A percentile compares a stretch with the other conserved stretches of the same genome.
Conservation (phyloP, 1,284 basidiomycete species). For the Ustilago cynodontis region DNA sequence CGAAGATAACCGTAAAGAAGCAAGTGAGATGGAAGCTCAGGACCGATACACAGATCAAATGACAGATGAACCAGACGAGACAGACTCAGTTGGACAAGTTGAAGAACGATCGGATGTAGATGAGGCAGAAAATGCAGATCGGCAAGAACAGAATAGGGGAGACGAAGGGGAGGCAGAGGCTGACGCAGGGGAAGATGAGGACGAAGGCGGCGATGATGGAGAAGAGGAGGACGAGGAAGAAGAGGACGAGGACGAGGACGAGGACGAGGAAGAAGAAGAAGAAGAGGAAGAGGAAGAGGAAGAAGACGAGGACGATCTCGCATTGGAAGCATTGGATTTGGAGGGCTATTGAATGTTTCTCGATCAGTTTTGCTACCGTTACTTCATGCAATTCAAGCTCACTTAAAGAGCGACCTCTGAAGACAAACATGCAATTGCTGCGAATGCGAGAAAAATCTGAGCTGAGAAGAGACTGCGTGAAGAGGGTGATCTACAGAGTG, state of each 20-base stretch:
- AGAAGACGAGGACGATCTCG: conserved; percentile 96
- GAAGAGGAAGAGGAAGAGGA: conserved; percentile 93
- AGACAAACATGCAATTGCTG: background rate
- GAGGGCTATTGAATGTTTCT: conserved; percentile 39
- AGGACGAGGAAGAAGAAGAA: conserved; percentile 40
- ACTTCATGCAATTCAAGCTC: background rate
- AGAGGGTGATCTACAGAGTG: background rate
- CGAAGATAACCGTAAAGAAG: background rate
- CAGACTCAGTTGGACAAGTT: background rate
- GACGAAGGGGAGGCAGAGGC: background rate
- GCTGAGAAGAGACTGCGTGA: background rate
- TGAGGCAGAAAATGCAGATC: background rate
- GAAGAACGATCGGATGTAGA: background rate
- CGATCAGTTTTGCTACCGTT: background rate
- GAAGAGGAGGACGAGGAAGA: conserved; percentile 37
- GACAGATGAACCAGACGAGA: background rate
- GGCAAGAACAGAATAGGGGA: background rate
- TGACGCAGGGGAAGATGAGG: background rate
- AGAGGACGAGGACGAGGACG: conserved; percentile 44
- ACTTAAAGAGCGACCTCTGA: background rate
- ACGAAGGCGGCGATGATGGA: conserved; percentile 7
- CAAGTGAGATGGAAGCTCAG: background rate
- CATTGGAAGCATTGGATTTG: conserved; percentile 97
- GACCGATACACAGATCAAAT: background rate
- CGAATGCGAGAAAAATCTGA: background rate